Conservation (phyloP, 768 basidiomycete genomes). For the Boletus reticuloceps region DNA sequence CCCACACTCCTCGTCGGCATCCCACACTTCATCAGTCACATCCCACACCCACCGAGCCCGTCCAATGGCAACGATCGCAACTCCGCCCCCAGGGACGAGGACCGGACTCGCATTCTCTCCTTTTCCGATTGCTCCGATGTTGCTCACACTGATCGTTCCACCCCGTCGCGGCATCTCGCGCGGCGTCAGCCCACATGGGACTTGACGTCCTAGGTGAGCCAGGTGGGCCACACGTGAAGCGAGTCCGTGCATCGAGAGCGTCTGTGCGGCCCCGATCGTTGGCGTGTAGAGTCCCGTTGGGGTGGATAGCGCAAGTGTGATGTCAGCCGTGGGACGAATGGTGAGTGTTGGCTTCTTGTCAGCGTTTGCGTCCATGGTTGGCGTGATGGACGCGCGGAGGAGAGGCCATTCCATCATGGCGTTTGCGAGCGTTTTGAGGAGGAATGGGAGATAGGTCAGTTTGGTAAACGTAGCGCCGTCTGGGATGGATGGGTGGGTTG, state of each 20-base stretch:
- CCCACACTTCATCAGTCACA: constrained; percentile 44
- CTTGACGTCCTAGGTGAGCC: constrained; percentile 62
- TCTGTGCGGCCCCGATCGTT: constrained; percentile 55
- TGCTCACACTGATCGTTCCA: constrained; percentile 78
- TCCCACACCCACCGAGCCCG: constrained; percentile 78
- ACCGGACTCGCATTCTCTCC: constrained; percentile 73
- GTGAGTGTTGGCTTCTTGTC: constrained; percentile 61
- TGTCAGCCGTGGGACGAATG: constrained; percentile 71
- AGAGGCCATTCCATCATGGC: constrained; percentile 86
- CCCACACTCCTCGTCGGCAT: constrained; percentile 26
- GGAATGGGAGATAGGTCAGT: constrained; percentile 79
- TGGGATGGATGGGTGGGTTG: constrained; percentile 43
- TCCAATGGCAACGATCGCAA: constrained; percentile 83
- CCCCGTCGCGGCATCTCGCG: constrained; percentile 73
- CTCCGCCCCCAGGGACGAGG: constrained; percentile 77
- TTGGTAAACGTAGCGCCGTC: constrained; percentile 55
- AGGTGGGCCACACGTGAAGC: constrained; percentile 61
- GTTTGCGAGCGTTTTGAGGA: constrained; percentile 77
- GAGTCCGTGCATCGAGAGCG: constrained; percentile 55
- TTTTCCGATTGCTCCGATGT: constrained; percentile 76
- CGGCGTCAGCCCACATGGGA: constrained; percentile 60
- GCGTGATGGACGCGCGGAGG: constrained; percentile 72
- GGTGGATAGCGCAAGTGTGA: constrained; percentile 74
- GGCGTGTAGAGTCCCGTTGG: constrained; percentile 84
- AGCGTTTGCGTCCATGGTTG: constrained; percentile 18